Evolutionary conservation across 192 early-diverging fungal genomes (phyloP), one percentile per base, ranked within the genome.

Genomic region (Radiomyces spectabilis): DNA sequence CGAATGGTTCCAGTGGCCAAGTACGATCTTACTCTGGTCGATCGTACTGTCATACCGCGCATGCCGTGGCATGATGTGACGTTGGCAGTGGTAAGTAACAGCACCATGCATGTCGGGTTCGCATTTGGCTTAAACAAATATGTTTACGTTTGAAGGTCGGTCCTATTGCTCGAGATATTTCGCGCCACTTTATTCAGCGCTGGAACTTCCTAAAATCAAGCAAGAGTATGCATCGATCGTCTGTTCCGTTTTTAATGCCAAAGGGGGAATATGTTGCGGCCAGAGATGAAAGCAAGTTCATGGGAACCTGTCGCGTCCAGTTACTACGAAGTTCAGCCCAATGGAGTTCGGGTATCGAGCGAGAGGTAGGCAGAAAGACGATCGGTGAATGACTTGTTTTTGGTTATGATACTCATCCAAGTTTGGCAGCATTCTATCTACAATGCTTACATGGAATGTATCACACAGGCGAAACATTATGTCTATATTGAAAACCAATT

Each of bases 401-500:
- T 57, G 22, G 16, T 24, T 41, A 5, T 32, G n/a, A n/a, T n/a
- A n/a, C n/a, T n/a, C n/a, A n/a, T n/a, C n/a, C n/a, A n/a, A n/a
- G n/a, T 47, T 4, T 39, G 7, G 30, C 51, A 88, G 65, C 73
- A 72, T 59, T 86, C 85, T 21, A 90, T 93, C 51, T 77, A 84
- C 44, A 86, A 80, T 32, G 91, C 91, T 15, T 93, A 93, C 61
- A 55, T 84, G 51, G 69, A 80, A 43, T 74, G 78, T 46, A 94
- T 94, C 63, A 63, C 56, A 26, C 60, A 80, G 24, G 82, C 91
- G 7, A 70, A 88, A 62, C 89, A 94, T 62, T 92, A 87, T 66
- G 74, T 93, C 30, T 93, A 93, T 71, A 92, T 93, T 41, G 91
- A 93, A 58, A 92, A 93, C 64, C 91, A 93, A 62, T 93, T 93